Percentiles rank a stretch among this genome's conserved stretches.
phyloP scores from a whole-genome alignment of 129 eudicot species.

The Escallonia herrerae region DNA sequence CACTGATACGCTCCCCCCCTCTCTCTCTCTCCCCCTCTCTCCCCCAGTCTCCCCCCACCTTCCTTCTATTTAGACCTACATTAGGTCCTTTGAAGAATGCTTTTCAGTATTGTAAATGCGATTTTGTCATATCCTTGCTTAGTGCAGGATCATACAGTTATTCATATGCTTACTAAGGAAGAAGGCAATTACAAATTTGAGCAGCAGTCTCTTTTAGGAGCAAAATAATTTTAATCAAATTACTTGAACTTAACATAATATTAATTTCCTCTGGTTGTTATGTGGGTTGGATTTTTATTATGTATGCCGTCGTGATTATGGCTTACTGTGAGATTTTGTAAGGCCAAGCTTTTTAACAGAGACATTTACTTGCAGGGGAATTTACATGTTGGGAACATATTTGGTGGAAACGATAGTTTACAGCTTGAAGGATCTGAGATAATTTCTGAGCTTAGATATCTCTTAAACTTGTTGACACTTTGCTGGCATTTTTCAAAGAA shows the following conservation, averaged over 20 bases:
- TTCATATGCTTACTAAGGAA: too few species aligned
- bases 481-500: constrained; percentile 99
- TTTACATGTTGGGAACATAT: constrained; percentile 62
- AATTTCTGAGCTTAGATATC: constrained; percentile 73
- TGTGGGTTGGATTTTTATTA: background rate
- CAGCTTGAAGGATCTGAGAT: constrained; percentile 76
- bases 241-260: background rate
- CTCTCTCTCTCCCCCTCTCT: too few species aligned
- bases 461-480: constrained; percentile 68
- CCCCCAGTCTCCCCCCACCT: too few species aligned
- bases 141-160: too few species aligned
- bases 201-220: too few species aligned
- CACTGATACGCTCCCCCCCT: too few species aligned
- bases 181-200: too few species aligned
- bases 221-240: too few species aligned
- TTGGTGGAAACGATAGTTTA: constrained; percentile 65
- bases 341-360: background rate
- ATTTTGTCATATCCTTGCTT: too few species aligned
- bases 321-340: constrained; percentile 1
- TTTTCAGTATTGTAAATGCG: too few species aligned
- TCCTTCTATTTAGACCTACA: too few species aligned
- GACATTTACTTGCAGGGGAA: constrained; percentile 56
- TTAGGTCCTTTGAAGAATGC: too few species aligned
- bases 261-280: background rate
- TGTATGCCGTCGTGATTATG: background rate